phyloP scores from a whole-genome alignment of 139 green algal genomes.

The Asterochloris erici region DNA sequence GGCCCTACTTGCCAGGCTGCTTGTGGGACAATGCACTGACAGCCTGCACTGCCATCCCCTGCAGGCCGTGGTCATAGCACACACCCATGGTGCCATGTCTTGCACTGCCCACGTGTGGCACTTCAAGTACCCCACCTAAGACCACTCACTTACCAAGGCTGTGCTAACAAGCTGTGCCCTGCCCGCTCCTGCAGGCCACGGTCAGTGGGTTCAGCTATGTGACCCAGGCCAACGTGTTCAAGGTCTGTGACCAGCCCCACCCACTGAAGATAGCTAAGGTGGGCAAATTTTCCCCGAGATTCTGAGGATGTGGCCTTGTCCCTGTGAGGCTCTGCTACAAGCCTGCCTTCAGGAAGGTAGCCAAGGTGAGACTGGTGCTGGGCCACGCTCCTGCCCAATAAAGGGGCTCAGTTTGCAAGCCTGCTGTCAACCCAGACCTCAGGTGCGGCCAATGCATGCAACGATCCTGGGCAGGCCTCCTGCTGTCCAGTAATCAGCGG shows the following conservation, averaged over 20 bases:
- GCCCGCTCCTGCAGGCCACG: conserved; percentile 60
- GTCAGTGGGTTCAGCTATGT: conserved; percentile 90
- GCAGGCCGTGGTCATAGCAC: not conserved
- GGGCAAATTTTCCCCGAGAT: conserved; percentile 70
- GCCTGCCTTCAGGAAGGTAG: not conserved
- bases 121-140: not conserved
- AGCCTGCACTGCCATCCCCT: not conserved
- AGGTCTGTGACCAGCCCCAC: conserved; percentile 98
- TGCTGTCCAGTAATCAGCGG: too few relatives aligned
- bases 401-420: too few relatives aligned
- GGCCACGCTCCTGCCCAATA: too few relatives aligned
- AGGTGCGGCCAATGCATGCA: too few relatives aligned
- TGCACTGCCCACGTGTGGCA: too few relatives aligned
- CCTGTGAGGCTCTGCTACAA: not conserved
- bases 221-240: conserved; percentile 89
- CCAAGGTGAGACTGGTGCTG: too few relatives aligned
- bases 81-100: not conserved
- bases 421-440: too few relatives aligned
- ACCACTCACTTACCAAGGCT: not conserved
- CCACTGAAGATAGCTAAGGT: conserved; percentile 84
- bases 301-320: conserved; percentile 54
- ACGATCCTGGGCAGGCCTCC: too few relatives aligned
- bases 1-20: too few relatives aligned
- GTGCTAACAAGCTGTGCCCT: not conserved
- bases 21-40: too few relatives aligned